Base-by-base conservation (phyloP, 2,329 filamentous ascomycete species). In the Pseudogymnoascus sp. region DNA sequence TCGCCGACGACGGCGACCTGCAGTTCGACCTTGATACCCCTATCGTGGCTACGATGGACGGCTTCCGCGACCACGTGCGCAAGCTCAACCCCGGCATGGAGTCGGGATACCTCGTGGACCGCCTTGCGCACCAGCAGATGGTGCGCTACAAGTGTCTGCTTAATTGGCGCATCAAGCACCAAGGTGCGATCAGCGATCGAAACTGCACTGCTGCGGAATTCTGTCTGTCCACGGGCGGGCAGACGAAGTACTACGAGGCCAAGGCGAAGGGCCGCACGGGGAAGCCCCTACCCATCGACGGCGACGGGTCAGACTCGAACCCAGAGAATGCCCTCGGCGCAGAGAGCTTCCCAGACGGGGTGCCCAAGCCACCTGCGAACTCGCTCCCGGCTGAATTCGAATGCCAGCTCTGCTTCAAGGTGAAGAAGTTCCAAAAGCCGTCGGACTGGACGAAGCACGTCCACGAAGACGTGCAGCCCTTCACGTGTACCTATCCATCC, bases 361-460 rank as follows among this genome's bases (percentile, higher is more conserved):
- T 96, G 4, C 91, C 90, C 5, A 82, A 90, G 74, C 92, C 92
- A 5, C 91, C 90, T 1, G 87, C 90, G 2, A 81, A 79, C 63
- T 82, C 83, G 13, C 80, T 97, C 5, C 92, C 92, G 0, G 90
- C 92, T 3, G 87, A 93, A 70, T 93, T 96, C 64, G 92, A 97
- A 76, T 97, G 92, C 68, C 87, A 89, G 37, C 78, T 96, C 21
- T 96, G 92, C 76, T 96, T 90, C 77, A 85, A 87, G 67, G 82
- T 86, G 60, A 96, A 94, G 78, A 90, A 86, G 69, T 92, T 94
- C 68, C 84, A 87, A 68, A 96, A 96, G 73, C 92, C 92, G 13
- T 96, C 92, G 0, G 92, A 97, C 74, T 97, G 92, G 92, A 96
- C 92, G 1, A 96, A 97, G 73, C 92, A 97, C 70, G 90, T 97